Evolutionary conservation across 192 early-diverging fungal species (phyloP), one percentile per base, ranked within the genome.

Genomic region (Coemansia sp.): DNA sequence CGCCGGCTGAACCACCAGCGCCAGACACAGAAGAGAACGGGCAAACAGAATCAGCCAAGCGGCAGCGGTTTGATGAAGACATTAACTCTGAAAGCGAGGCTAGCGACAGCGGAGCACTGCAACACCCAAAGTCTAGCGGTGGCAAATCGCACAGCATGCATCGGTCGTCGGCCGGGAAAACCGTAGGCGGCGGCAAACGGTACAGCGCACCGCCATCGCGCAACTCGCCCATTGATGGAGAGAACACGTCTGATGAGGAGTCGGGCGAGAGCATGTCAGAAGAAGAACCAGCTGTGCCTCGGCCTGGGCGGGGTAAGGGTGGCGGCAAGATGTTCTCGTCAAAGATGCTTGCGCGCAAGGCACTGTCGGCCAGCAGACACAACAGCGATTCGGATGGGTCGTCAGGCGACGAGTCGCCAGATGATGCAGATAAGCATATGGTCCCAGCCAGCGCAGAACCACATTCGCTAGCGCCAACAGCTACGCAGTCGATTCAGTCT

Each of bases 321-420:
- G 78, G 78, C 29, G 78, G 78, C 23, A 80, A 80, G 29, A 80
- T 80, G 78, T 80, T 80, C 19, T 75, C 78, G 45, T 80, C 78
- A 2, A 80, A 80, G 49, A 75, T 75, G 78, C 72, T 80, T 22
- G 78, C 78, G 25, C 68, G 63, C 9, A 80, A 80, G 50, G 73
- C 78, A 9, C 64, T 74, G 23, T 32, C 51, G 7, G 53, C 47
- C 27, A 73, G 67, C 53, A 56, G 71, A 25, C 67, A 64, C 10
- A 66, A 66, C 45, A 79, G 66, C 56, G 64, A 56, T 32, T 29
- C 41, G 0, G 63, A 65, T 17, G 63, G 56, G 10, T 55, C 38
- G 8, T 60, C 63, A 2, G 52, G 29, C 10, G 55, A 55, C n/a
- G 63, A 56, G 17, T 56, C 53, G 8, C 54, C 27, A 10, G 7